Evolutionary conservation across 2,329 filamentous ascomycete genomes (phyloP).

Genomic region (Bipolaris victoriae): DNA sequence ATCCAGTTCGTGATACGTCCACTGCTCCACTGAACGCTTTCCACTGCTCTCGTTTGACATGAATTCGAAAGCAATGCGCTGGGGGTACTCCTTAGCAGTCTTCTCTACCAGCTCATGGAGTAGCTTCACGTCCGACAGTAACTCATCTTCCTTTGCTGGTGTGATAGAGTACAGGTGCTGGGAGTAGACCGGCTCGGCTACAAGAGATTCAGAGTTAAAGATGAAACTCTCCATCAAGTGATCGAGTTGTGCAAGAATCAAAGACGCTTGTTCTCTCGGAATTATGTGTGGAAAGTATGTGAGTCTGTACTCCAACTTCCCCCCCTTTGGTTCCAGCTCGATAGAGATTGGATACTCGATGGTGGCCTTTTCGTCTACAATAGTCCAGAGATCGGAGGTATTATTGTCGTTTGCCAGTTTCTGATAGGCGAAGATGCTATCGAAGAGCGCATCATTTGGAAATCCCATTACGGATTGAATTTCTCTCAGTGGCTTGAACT

Average conservation of each 20-base stretch:
- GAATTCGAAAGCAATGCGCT: conserved; percentile 76
- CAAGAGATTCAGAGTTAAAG: conserved; percentile 51
- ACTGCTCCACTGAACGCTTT: conserved; percentile 59
- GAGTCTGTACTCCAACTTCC: conserved; percentile 65
- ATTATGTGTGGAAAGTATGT: conserved; percentile 70
- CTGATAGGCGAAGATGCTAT: conserved; percentile 86
- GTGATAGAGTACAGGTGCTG: conserved; percentile 67
- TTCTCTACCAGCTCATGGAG: conserved; percentile 81
- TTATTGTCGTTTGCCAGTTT: conserved; percentile 53
- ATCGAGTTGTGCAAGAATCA: conserved; percentile 76
- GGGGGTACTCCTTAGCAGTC: conserved; percentile 62
- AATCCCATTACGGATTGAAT: conserved; percentile 76
- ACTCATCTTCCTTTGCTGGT: conserved; percentile 62
- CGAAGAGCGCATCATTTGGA: conserved; percentile 72
- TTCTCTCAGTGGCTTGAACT: conserved; percentile 71
- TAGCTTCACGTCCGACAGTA: conserved; percentile 65
- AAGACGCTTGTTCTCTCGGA: conserved; percentile 68
- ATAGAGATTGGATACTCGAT: conserved; percentile 82
- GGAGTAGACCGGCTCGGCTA: conserved; percentile 46
- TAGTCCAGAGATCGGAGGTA: conserved; percentile 59
- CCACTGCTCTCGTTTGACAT: conserved; percentile 61
- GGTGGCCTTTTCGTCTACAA: conserved; percentile 69
- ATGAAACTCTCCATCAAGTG: conserved; percentile 66
- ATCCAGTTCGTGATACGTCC: conserved; percentile 79
- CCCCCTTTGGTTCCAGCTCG: conserved; percentile 69